Evolutionary conservation across 306 rosid species (phyloP).

Genomic region (Quercus variabilis): DNA sequence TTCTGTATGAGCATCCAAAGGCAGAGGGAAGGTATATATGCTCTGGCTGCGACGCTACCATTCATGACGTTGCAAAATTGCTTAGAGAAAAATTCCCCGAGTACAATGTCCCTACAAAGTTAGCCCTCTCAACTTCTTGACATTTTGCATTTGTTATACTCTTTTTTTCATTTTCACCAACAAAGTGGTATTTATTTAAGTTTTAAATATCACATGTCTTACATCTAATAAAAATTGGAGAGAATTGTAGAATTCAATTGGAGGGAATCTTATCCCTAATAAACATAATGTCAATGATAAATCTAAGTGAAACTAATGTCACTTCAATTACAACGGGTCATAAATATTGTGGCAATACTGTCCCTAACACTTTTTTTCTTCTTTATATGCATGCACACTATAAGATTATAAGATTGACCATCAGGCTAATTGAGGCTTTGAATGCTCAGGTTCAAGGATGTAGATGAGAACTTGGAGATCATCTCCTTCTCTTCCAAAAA

Average conservation of each 20-base stretch:
- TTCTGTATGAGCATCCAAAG: constrained; percentile 51
- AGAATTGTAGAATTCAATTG: too few species aligned
- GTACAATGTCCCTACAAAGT: constrained; percentile 67
- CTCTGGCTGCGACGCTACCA: constrained; percentile 50
- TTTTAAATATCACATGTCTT: too few species aligned
- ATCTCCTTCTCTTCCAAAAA: constrained; percentile 53
- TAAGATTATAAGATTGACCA: background rate
- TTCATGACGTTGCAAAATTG: constrained; percentile 52
- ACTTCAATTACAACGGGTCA: too few species aligned
- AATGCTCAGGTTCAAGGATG: constrained; percentile 44
- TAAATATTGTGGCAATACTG: too few species aligned
- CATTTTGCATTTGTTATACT: background rate
- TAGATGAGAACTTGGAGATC: constrained; percentile 51
- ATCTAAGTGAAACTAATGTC: too few species aligned
- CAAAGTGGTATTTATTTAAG: too few species aligned
- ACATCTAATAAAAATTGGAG: too few species aligned
- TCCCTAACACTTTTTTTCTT: too few species aligned
- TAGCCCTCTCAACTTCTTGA: background rate
- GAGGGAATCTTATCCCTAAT: too few species aligned
- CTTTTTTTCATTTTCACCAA: too few species aligned
- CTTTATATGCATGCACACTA: background rate
- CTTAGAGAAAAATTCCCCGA: constrained; percentile 44
- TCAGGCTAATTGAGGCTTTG: background rate
- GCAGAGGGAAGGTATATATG: constrained; percentile 67
- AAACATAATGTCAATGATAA: too few species aligned